Percentiles rank a stretch among this genome's conserved stretches.
Evolutionary conservation across 129 eudicot genomes (phyloP).

Genomic region (Saposhnikovia divaricata): DNA sequence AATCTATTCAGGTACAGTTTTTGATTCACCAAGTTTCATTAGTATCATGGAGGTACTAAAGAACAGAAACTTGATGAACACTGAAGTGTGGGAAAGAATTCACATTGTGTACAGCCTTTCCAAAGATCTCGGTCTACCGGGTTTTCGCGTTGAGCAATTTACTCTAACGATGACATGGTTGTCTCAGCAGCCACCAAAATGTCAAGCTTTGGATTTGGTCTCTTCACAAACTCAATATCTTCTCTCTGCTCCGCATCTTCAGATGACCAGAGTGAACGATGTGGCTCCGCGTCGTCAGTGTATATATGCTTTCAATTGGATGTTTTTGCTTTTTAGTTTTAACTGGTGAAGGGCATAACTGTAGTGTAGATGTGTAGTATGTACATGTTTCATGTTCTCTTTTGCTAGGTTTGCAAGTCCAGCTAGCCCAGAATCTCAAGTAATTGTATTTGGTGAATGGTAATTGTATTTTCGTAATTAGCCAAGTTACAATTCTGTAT

Average conservation of each 20-base stretch:
- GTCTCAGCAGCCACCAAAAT: conserved; percentile 82
- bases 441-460: no score
- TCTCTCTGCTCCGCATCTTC: conserved; percentile 46
- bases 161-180: conserved; percentile 52
- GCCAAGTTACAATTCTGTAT: no score
- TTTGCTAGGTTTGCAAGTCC: no score
- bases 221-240: conserved; percentile 91
- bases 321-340: no score
- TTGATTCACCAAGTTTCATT: conserved; percentile 41
- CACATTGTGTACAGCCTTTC: conserved; percentile 83
- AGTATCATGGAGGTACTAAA: conserved; percentile 61
- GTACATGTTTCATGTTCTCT: no score
- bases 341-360: no score
- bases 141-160: conserved; percentile 82
- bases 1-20: conserved; percentile 84
- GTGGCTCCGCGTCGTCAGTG: no score
- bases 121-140: conserved; percentile 72
- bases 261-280: no score
- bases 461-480: no score
- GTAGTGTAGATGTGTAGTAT: no score
- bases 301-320: no score
- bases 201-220: conserved; percentile 86
- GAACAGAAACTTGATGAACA: conserved; percentile 23
- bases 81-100: conserved; percentile 40
- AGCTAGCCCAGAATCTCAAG: no score